Base-by-base conservation (phyloP, 2,329 filamentous ascomycete genomes). In the Neophaeococcomyces aloes region DNA sequence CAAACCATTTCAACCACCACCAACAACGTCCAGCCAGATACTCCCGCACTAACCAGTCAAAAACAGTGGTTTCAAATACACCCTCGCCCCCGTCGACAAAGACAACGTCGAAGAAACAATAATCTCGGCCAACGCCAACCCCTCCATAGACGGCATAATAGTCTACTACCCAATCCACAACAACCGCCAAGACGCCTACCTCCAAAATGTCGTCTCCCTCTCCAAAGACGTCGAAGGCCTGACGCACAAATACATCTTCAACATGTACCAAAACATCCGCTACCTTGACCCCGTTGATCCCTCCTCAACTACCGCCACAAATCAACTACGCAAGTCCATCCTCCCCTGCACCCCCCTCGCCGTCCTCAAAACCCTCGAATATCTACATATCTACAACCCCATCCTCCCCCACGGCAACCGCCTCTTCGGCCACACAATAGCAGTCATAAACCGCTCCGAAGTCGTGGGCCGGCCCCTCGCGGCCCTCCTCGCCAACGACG, bases 141-240 rank as follows among this genome's bases (percentile, higher is more conserved):
- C 74, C 45, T 59, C 66, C 13, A 78, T 95, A 50, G 85, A 94
- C 65, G 89, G 76, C 48, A 94, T 95, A 60, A 93, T 98, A 53
- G 85, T 98, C 61, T 98, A 98, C 74, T 98, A 96, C 65, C 91
- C 91, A 44, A 93, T 98, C 66, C 96, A 95, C 65, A 83, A 87
- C 68, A 82, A 81, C 41, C 75, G 78, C 21, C 86, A 94, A 65
- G 91, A 98, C 65, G 83, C 85, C 63, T 96, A 96, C 64, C 79
- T 98, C 53, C 89, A 96, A 67, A 88, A 95, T 68, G 86, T 93
- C 2, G 87, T 95, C 45, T 80, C 86, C 45, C 75, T 94, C 33
- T 69, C 76, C 63, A 96, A 98, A 66, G 91, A 98, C 59, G 89
- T 98, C 53, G 91, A 98, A 65, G 91, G 91, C 29, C 78, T 98